Conservation (phyloP, 768 basidiomycete species). For the Leccinellum luteum region DNA sequence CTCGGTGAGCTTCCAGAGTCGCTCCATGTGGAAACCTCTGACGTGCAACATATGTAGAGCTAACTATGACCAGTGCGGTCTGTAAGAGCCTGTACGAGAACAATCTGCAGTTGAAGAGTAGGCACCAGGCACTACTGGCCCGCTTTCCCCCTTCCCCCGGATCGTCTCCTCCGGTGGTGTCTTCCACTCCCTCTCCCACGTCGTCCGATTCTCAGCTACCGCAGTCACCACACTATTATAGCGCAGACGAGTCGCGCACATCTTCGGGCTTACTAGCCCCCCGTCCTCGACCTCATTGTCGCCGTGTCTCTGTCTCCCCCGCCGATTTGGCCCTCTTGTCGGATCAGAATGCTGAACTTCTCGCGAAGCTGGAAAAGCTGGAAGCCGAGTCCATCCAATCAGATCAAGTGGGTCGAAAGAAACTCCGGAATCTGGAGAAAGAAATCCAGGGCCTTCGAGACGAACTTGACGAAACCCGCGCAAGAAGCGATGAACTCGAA, state of each 20-base stretch:
- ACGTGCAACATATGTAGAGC: conserved; percentile 42
- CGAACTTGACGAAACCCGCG: conserved; percentile 75
- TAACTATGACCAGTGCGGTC: conserved; percentile 63
- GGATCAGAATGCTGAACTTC: conserved; percentile 81
- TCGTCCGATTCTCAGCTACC: conserved; percentile 27
- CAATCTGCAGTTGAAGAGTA: conserved; percentile 64
- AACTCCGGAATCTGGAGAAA: conserved; percentile 70
- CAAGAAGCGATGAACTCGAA: conserved; percentile 68
- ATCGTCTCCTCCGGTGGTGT: conserved; percentile 31
- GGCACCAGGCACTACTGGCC: conserved; percentile 69
- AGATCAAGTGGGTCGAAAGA: conserved; percentile 66
- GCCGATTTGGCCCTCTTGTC: conserved; percentile 68
- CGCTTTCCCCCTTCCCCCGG: conserved; percentile 52
- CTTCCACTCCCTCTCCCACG: conserved; percentile 22
- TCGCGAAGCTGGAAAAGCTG: conserved; percentile 70
- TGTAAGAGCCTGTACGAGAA: conserved; percentile 69
- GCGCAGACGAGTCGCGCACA: conserved; percentile 25
- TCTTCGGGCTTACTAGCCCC: conserved; percentile 22
- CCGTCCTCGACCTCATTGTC: conserved; percentile 25
- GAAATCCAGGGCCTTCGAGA: conserved; percentile 74
- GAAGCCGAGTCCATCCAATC: conserved; percentile 66
- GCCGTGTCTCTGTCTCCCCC: conserved; percentile 61
- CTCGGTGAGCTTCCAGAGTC: conserved; percentile 44
- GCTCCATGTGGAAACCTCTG: conserved; percentile 4
- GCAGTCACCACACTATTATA: conserved; percentile 35